phyloP scores from a whole-genome alignment of 148 eudicot species.

The Fagopyrum tataricum region DNA sequence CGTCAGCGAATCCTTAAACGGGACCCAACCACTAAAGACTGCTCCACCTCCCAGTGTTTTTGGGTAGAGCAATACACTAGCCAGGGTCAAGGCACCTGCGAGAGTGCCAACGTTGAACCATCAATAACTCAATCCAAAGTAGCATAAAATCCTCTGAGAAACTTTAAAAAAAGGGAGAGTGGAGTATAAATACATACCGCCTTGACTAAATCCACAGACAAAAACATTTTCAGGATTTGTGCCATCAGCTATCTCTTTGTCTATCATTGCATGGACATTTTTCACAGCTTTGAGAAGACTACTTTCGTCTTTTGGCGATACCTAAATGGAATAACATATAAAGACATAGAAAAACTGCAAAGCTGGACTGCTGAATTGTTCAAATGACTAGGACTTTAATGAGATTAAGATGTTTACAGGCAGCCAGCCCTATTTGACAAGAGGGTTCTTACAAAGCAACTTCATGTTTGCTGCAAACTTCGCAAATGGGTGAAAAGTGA shows the following conservation, averaged over 20 bases:
- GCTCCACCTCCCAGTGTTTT: constrained; percentile 94
- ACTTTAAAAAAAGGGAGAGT: not conserved
- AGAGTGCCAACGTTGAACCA: not conserved
- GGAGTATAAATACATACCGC: constrained; percentile 46
- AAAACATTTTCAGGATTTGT: constrained; percentile 71
- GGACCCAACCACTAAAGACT: constrained; percentile 97
- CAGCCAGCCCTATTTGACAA: not conserved
- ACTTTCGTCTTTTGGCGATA: constrained; percentile 74
- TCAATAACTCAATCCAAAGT: not conserved
- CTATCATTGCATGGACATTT: constrained; percentile 74
- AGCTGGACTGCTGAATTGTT: not conserved
- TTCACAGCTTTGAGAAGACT: constrained; percentile 71
- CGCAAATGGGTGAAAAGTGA: not conserved
- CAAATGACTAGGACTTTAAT: not conserved
- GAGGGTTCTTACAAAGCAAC: not conserved
- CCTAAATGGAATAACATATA: constrained; percentile 28
- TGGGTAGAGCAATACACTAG: constrained; percentile 87
- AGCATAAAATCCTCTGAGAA: not conserved
- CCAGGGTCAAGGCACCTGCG: constrained; percentile 93
- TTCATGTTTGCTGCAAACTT: not conserved
- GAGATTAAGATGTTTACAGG: not conserved
- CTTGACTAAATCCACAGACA: constrained; percentile 99
- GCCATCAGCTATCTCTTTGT: constrained; percentile 81
- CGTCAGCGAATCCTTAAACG: constrained; percentile 60
- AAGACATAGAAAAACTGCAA: too few relatives aligned